These are phyloP conservation scores for Didymella pinodella DNA, from an alignment of 2,329 filamentous ascomycete genomes.

Conservation along the genomic window DNA sequence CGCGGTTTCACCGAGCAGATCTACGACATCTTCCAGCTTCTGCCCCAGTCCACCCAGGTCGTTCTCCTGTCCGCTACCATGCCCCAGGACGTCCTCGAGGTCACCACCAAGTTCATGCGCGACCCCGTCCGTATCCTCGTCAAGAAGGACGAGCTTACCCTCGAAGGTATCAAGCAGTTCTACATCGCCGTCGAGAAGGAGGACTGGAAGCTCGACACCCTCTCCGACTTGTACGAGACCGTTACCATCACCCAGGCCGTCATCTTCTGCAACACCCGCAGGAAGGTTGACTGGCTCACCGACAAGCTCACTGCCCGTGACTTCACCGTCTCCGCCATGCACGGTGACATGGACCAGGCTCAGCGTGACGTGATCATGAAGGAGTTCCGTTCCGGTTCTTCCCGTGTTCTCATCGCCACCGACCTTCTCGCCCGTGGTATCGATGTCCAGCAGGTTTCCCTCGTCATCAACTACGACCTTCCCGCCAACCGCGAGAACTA, in stretches of 20 bases:
- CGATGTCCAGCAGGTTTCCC: constrained; percentile 98
- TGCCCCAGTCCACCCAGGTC: constrained; percentile 97
- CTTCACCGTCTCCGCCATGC: constrained; percentile 99
- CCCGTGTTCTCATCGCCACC: constrained; percentile 97
- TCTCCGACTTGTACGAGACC: constrained; percentile 98
- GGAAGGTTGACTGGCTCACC: constrained; percentile 99
- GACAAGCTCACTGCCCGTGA: constrained; percentile 98
- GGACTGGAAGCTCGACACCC: constrained; percentile 99
- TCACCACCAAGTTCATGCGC: constrained; percentile 99
- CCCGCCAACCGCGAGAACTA: constrained; percentile 99
- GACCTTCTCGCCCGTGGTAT: constrained; percentile 99
- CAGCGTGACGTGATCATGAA: constrained; percentile 99
- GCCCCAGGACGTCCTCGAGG: constrained; percentile 98
- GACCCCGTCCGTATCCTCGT: constrained; percentile 98
- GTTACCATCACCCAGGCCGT: constrained; percentile 99
- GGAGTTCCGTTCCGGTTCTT: constrained; percentile 99
- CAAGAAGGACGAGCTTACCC: constrained; percentile 99
- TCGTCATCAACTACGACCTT: constrained; percentile 99
- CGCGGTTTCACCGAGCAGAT: constrained; percentile 99
- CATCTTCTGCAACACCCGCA: constrained; percentile 99
- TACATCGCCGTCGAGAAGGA: constrained; percentile 99
- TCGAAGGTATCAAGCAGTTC: constrained; percentile 99
- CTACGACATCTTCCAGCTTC: constrained; percentile 99
- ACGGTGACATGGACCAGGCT: constrained; percentile 98
- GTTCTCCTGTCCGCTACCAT: constrained; percentile 98